A percentile compares a stretch with the other conserved stretches of the same genome.
Evolutionary conservation across 1,284 basidiomycete genomes (phyloP).

Genomic region (Kwoniella shivajii): DNA sequence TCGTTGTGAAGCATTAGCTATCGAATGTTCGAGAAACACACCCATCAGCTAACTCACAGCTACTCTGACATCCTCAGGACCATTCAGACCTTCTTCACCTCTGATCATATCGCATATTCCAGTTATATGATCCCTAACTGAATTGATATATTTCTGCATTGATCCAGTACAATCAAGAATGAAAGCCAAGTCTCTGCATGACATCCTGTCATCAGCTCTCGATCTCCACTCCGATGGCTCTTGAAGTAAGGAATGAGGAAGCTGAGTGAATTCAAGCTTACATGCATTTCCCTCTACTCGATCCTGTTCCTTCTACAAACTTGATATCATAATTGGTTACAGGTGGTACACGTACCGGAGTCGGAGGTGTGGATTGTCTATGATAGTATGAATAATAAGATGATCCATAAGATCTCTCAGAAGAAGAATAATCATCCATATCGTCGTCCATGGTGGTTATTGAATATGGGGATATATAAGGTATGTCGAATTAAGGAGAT

Average conservation of each 20-base stretch:
- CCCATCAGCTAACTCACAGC: slow-evolving; percentile 60
- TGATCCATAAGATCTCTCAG: slow-evolving; percentile 28
- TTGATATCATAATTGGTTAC: slow-evolving; percentile 42
- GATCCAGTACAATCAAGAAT: slow-evolving; percentile 87
- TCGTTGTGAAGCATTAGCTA: not conserved
- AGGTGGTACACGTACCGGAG: slow-evolving; percentile 24
- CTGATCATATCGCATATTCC: slow-evolving; percentile 95
- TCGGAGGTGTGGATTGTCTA: slow-evolving; percentile 22
- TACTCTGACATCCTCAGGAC: slow-evolving; percentile 83
- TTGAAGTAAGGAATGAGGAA: not conserved
- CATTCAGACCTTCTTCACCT: slow-evolving; percentile 86
- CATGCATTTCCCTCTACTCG: slow-evolving; percentile 47
- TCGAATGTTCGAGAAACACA: not conserved
- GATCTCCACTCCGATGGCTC: not conserved
- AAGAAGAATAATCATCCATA: slow-evolving; percentile 40
- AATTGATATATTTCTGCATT: slow-evolving; percentile 56
- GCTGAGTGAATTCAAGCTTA: slow-evolving; percentile 22
- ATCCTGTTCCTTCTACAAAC: slow-evolving; percentile 35
- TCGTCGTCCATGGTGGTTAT: slow-evolving; percentile 41
- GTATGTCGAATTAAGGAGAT: not conserved
- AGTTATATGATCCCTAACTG: slow-evolving; percentile 97
- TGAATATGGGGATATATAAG: slow-evolving; percentile 5
- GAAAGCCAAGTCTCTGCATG: slow-evolving; percentile 76
- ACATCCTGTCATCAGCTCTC: not conserved
- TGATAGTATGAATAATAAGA: slow-evolving; percentile 33